Percentiles rank a stretch among this genome's conserved stretches.
Conservation (phyloP, 2,329 filamentous ascomycete genomes). For the Uncinocarpus reesii region DNA sequence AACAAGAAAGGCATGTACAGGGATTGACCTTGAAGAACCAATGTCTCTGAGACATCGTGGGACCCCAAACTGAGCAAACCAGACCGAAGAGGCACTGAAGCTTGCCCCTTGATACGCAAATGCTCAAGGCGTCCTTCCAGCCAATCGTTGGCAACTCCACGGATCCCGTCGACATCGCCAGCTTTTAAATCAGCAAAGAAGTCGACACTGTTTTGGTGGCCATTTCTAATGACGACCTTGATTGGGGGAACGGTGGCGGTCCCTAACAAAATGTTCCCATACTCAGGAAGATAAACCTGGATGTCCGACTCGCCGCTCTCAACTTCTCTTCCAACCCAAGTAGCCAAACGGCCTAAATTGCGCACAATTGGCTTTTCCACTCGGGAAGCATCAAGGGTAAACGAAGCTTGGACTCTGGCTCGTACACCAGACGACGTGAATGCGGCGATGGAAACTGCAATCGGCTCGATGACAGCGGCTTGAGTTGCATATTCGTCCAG, state of each 20-base stretch:
- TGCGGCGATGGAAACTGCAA: constrained; percentile 71
- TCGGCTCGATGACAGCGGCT: constrained; percentile 71
- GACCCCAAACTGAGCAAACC: constrained; percentile 70
- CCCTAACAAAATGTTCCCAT: constrained; percentile 65
- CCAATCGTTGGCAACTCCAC: constrained; percentile 77
- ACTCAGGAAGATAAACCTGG: constrained; percentile 71
- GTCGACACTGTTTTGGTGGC: constrained; percentile 65
- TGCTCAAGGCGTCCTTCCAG: constrained; percentile 64
- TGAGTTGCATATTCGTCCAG: constrained; percentile 80
- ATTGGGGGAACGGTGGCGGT: constrained; percentile 66
- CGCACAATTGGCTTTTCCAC: constrained; percentile 62
- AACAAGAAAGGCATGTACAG: constrained; percentile 42
- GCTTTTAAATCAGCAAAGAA: constrained; percentile 66
- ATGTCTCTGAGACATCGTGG: constrained; percentile 61
- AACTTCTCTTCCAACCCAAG: constrained; percentile 67
- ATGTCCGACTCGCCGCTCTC: constrained; percentile 64
- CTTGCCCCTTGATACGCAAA: constrained; percentile 62
- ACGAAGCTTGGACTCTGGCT: constrained; percentile 70
- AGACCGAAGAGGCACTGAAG: constrained; percentile 62
- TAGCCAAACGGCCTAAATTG: constrained; percentile 64
- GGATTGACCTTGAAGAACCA: constrained; percentile 74
- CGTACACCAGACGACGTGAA: constrained; percentile 69
- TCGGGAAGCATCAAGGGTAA: constrained; percentile 66
- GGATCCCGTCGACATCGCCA: constrained; percentile 66
- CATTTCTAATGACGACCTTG: constrained; percentile 65